Conservation (phyloP, 495 filamentous ascomycete genomes). For the Daldinia bambusicola region DNA sequence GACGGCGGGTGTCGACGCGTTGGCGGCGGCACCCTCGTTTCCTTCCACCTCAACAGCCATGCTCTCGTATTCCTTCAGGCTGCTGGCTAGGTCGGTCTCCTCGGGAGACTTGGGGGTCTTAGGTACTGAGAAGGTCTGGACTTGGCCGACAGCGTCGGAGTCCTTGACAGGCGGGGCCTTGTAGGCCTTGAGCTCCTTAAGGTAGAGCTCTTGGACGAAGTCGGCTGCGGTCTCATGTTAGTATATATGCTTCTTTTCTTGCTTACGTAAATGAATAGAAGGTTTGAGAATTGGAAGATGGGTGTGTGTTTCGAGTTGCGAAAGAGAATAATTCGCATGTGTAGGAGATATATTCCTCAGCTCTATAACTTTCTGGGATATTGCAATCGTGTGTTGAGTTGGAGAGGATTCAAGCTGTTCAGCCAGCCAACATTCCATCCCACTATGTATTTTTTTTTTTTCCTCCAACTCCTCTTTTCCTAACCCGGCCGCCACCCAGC, state of each 20-base stretch:
- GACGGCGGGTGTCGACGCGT: constrained; percentile 48
- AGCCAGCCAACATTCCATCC: neutral
- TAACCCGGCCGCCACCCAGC: constrained; percentile 4
- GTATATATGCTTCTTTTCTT: constrained; percentile 30
- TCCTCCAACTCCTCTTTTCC: neutral
- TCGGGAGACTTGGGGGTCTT: constrained; percentile 86
- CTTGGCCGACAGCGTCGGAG: constrained; percentile 86
- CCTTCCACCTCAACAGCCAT: constrained; percentile 96
- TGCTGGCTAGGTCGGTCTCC: constrained; percentile 87
- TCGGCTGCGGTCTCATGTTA: constrained; percentile 69
- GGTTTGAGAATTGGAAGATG: neutral
- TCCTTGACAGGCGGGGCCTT: constrained; percentile 87
- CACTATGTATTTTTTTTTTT: neutral
- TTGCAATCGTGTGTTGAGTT: neutral
- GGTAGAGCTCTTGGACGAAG: constrained; percentile 95
- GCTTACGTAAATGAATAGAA: neutral
- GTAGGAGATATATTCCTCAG: constrained; percentile 8
- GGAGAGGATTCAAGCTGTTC: neutral
- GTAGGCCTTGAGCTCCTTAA: constrained; percentile 91
- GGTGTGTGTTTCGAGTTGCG: neutral
- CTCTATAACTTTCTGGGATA: neutral
- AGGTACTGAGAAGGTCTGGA: constrained; percentile 85
- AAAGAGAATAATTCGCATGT: neutral
- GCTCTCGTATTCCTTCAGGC: constrained; percentile 90
- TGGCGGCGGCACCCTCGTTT: constrained; percentile 62